phyloP scores from a whole-genome alignment of 2,329 filamentous ascomycete genomes.

The Pseudocercospora macadamiae region DNA sequence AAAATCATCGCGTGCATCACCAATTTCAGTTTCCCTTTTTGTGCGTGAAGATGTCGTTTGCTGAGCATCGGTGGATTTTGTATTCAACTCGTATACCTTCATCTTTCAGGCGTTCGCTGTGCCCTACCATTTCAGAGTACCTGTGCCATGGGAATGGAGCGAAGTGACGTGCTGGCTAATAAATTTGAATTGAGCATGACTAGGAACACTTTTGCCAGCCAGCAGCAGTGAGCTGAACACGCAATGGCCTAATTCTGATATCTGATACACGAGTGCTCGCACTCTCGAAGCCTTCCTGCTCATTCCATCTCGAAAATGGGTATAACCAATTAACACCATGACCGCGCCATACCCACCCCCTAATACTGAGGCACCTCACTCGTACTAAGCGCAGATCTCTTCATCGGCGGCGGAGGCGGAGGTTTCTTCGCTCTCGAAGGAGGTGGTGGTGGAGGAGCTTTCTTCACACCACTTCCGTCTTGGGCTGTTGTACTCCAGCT shows the following conservation, averaged over 20 bases:
- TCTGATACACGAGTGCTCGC: too few species aligned
- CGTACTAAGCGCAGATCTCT: conserved; percentile 56
- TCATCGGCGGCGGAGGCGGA: conserved; percentile 66
- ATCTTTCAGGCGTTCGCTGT: too few species aligned
- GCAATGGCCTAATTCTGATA: too few species aligned
- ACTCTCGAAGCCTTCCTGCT: conserved; percentile 3
- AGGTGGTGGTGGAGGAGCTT: conserved; percentile 65
- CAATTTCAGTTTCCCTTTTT: background rate
- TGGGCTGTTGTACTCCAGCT: conserved; percentile 48
- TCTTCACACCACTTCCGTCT: conserved; percentile 50
- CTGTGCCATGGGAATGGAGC: too few species aligned
- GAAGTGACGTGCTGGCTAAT: too few species aligned
- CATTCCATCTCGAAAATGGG: background rate
- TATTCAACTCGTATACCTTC: too few species aligned
- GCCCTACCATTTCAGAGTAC: too few species aligned
- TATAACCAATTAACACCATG: conserved; percentile 1
- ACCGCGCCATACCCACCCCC: background rate
- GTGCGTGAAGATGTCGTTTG: too few species aligned
- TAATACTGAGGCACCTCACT: conserved; percentile 39
- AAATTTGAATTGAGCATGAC: too few species aligned
- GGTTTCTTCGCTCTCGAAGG: conserved; percentile 61
- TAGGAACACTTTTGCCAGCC: too few species aligned
- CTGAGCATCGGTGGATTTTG: too few species aligned
- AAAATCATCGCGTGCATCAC: background rate
- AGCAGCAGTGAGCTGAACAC: too few species aligned